Evolutionary conservation across 495 filamentous ascomycete genomes (phyloP).

Genomic region (Neurospora sp.): DNA sequence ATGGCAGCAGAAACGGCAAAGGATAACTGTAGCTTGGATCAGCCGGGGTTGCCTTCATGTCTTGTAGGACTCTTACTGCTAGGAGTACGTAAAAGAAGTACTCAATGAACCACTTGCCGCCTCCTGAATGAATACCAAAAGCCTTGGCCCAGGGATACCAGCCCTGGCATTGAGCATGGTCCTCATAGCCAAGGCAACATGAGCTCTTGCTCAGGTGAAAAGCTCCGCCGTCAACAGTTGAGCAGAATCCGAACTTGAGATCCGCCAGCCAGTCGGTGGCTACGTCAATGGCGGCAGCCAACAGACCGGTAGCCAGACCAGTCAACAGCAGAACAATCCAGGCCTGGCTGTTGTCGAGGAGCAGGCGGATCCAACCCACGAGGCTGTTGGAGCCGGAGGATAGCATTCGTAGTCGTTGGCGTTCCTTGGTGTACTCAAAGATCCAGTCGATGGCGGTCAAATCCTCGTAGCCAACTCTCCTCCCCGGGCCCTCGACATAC

Average conservation of each 20-base stretch:
- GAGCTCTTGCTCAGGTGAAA: conserved; percentile 88
- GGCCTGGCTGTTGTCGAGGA: conserved; percentile 78
- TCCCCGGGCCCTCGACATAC: conserved; percentile 84
- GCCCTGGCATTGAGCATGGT: conserved; percentile 62
- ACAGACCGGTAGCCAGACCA: conserved; percentile 68
- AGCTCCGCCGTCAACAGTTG: conserved; percentile 62
- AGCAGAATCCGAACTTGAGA: conserved; percentile 85
- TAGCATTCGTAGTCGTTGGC: conserved; percentile 71
- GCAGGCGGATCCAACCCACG: conserved; percentile 57
- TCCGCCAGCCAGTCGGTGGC: conserved; percentile 93
- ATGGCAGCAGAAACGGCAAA: conserved; percentile 74
- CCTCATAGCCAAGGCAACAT: conserved; percentile 87
- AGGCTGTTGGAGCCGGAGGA: conserved; percentile 60
- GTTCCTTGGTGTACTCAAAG: conserved; percentile 95
- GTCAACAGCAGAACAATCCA: conserved; percentile 75
- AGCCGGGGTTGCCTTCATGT: neutral
- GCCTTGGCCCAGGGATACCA: conserved; percentile 82
- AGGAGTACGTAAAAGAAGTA: conserved; percentile 78
- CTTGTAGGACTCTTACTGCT: conserved; percentile 42
- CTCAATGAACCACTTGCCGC: conserved; percentile 68
- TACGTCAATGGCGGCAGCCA: conserved; percentile 85
- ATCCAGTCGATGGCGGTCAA: conserved; percentile 99
- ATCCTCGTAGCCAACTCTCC: conserved; percentile 90
- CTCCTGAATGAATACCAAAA: conserved; percentile 50
- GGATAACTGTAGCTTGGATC: conserved; percentile 42